Evolutionary conservation across 2,329 filamentous ascomycete genomes (phyloP).

Genomic region (Lasiodiplodia sp.): DNA sequence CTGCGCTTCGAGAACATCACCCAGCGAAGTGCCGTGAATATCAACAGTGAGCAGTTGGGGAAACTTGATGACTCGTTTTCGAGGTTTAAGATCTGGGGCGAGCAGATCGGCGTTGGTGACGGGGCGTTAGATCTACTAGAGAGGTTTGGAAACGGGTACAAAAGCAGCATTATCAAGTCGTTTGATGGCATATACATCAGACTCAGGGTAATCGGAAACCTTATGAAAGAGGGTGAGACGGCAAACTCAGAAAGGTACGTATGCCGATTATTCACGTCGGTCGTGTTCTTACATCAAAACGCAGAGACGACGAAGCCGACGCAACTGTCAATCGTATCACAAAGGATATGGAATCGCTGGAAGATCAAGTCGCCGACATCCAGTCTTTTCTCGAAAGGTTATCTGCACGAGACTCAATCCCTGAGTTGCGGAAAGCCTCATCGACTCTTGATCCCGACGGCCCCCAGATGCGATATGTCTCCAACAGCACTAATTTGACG

Average conservation of each 20-base stretch:
- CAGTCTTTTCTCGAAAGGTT: not conserved
- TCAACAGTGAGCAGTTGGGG: not conserved
- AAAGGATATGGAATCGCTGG: not conserved
- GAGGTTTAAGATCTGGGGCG: constrained; percentile 1
- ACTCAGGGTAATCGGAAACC: not conserved
- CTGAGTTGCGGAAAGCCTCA: not conserved
- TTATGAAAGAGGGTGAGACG: not conserved
- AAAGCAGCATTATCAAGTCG: not conserved
- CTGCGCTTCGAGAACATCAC: constrained; percentile 8
- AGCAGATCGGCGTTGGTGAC: not conserved
- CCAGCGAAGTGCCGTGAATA: not conserved
- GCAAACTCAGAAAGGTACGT: not conserved
- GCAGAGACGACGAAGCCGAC: not conserved
- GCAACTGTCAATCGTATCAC: not conserved
- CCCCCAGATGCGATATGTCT: not conserved
- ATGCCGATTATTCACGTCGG: too few relatives aligned
- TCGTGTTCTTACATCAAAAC: not conserved
- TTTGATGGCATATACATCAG: constrained; percentile 8
- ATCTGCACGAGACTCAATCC: not conserved
- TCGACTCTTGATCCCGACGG: not conserved
- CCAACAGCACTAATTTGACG: not conserved
- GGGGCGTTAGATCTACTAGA: constrained; percentile 1
- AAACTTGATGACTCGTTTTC: not conserved
- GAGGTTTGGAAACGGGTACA: not conserved
- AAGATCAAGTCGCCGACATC: not conserved